phyloP scores from a whole-genome alignment of 1,284 basidiomycete genomes.

The Moesziomyces sp. region DNA sequence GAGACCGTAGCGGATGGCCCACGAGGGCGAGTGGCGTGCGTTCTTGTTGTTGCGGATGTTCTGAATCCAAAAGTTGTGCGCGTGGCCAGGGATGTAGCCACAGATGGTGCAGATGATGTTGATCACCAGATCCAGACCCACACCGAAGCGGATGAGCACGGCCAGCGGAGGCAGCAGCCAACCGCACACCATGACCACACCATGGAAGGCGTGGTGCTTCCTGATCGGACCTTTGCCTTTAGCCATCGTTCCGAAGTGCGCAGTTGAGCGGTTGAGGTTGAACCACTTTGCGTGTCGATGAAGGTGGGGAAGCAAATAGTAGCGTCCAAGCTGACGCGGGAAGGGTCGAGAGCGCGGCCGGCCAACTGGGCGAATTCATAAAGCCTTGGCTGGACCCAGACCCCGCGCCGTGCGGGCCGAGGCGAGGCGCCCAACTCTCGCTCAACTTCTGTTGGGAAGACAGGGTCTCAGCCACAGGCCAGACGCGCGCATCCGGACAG shows the following conservation, averaged over 20 bases:
- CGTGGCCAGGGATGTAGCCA: constrained; percentile 74
- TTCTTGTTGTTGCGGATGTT: constrained; percentile 96
- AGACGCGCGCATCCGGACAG: no score
- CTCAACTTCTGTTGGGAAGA: no score
- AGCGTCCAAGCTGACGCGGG: neutral
- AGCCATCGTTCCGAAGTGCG: constrained; percentile 16
- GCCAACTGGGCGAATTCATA: no score
- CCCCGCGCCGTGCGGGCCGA: no score
- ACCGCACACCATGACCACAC: constrained; percentile 72
- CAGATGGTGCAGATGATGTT: constrained; percentile 88
- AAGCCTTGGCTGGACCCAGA: no score
- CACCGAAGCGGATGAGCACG: constrained; percentile 91
- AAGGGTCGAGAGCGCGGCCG: no score
- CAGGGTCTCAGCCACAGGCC: no score
- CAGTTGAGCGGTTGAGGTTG: neutral
- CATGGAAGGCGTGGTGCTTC: constrained; percentile 82
- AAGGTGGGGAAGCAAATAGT: neutral
- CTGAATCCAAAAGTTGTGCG: constrained; percentile 88
- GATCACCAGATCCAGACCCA: constrained; percentile 90
- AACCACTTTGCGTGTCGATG: neutral
- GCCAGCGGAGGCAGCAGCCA: constrained; percentile 70
- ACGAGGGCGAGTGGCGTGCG: constrained; percentile 88
- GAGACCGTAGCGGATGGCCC: constrained; percentile 74
- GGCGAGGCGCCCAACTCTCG: no score
- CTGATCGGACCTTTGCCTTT: constrained; percentile 42